These are phyloP conservation scores for Podospora fimiseda DNA, from an alignment of 495 filamentous ascomycete genomes.

Conservation along the genomic window DNA sequence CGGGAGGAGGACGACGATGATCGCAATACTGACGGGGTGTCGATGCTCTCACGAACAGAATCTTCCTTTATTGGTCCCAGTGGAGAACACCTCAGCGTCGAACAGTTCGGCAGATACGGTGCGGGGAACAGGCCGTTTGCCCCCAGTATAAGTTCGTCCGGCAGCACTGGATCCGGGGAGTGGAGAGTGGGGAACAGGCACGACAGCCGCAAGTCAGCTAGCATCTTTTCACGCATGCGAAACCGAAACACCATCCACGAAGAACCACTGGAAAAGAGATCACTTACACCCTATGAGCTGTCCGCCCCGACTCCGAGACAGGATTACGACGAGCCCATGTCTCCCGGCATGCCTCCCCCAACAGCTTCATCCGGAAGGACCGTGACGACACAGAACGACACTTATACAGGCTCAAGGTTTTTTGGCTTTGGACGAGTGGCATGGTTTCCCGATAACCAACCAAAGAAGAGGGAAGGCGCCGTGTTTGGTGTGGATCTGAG, in stretches of 20 bases:
- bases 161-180: constrained; percentile 11
- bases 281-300: constrained; percentile 18
- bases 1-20: constrained; percentile 12
- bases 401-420: neutral
- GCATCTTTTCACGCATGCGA: constrained; percentile 15
- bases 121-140: neutral
- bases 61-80: neutral
- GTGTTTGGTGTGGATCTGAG: constrained; percentile 25
- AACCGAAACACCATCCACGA: constrained; percentile 5
- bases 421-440: constrained; percentile 9
- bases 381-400: neutral
- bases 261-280: constrained; percentile 15
- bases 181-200: constrained; percentile 4
- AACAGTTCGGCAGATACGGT: neutral
- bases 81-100: constrained; percentile 1
- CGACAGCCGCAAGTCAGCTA: constrained; percentile 1
- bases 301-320: neutral
- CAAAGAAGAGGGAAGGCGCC: constrained; percentile 1
- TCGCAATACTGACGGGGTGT: constrained; percentile 12
- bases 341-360: neutral
- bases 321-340: neutral
- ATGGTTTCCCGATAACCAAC: constrained; percentile 5
- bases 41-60: constrained; percentile 11
- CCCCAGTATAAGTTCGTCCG: constrained; percentile 12
- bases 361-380: neutral